A percentile compares a stretch with the other conserved stretches of the same genome.
These are phyloP conservation scores for Trichosporon inkin DNA, from an alignment of 1,284 basidiomycete species.

Conservation along the genomic window DNA sequence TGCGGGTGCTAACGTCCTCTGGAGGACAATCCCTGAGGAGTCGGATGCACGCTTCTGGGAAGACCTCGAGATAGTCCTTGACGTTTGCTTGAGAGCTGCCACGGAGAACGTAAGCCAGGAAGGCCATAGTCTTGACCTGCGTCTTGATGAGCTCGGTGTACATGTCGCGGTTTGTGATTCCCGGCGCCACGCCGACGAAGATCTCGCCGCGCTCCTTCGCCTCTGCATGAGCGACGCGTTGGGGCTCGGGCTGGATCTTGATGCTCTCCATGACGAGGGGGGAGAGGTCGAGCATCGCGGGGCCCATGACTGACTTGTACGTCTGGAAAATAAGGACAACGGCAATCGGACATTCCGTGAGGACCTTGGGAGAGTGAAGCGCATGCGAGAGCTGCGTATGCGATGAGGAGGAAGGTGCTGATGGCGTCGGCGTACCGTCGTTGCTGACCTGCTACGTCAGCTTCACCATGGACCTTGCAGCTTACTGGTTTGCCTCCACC, in stretches of 20 bases:
- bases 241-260: conserved; percentile 78
- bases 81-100: conserved; percentile 63
- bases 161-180: conserved; percentile 68
- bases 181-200: conserved; percentile 78
- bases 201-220: conserved; percentile 70
- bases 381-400: conserved; percentile 35
- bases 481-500: conserved; percentile 28
- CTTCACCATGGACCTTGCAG: background rate
- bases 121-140: conserved; percentile 95
- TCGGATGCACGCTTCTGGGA: conserved; percentile 77
- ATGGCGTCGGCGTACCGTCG: conserved; percentile 18
- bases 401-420: conserved; percentile 19
- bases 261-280: conserved; percentile 68
- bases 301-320: conserved; percentile 61
- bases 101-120: conserved; percentile 84
- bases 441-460: conserved; percentile 11
- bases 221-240: conserved; percentile 75
- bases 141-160: conserved; percentile 88
- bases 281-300: conserved; percentile 69
- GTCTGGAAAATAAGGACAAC: conserved; percentile 88
- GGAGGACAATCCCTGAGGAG: conserved; percentile 91
- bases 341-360: conserved; percentile 90
- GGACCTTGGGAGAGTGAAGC: conserved; percentile 85
- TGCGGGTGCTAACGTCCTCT: conserved; percentile 74
- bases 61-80: conserved; percentile 72